Percentiles rank a stretch among this genome's conserved stretches.
Conservation (phyloP, 176 grass and related monocot genomes). For the Eleusine coracana region DNA sequence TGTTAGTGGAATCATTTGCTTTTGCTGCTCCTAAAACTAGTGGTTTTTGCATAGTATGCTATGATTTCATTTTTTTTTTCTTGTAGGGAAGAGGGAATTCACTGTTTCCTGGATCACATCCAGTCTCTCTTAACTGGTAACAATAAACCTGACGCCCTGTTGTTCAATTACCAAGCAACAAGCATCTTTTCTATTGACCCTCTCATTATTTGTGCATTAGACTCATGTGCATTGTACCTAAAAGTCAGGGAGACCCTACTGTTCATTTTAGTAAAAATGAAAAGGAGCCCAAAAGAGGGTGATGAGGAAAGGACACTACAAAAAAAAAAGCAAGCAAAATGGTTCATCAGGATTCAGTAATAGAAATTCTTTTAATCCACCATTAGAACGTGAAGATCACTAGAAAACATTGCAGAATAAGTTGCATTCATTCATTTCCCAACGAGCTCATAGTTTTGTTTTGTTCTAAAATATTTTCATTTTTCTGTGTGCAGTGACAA, state of each 20-base stretch:
- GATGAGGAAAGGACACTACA: too few species aligned
- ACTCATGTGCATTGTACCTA: too few species aligned
- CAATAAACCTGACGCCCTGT: background rate
- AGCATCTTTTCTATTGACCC: background rate
- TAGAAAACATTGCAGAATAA: background rate
- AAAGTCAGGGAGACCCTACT: too few species aligned
- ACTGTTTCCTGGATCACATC: constrained; percentile 99
- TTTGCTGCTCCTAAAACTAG: background rate
- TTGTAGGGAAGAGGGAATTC: constrained; percentile 66
- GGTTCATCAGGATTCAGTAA: too few species aligned
- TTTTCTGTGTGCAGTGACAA: constrained; percentile 70
- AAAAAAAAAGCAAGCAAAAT: too few species aligned
- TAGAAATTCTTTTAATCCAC: too few species aligned
- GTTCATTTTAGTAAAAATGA: too few species aligned
- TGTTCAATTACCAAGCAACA: background rate
- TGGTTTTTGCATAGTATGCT: background rate
- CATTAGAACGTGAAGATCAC: background rate
- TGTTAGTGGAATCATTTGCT: background rate
- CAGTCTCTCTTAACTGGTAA: constrained; percentile 96
- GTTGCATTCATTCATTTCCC: background rate
- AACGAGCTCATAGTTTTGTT: background rate
- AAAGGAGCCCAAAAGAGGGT: too few species aligned
- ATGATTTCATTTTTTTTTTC: background rate
- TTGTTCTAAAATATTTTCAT: background rate
- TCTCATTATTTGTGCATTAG: background rate